Percentiles rank a stretch among this genome's conserved stretches.
Conservation (phyloP, 179 eudicot species). For the Pouteria campechiana region DNA sequence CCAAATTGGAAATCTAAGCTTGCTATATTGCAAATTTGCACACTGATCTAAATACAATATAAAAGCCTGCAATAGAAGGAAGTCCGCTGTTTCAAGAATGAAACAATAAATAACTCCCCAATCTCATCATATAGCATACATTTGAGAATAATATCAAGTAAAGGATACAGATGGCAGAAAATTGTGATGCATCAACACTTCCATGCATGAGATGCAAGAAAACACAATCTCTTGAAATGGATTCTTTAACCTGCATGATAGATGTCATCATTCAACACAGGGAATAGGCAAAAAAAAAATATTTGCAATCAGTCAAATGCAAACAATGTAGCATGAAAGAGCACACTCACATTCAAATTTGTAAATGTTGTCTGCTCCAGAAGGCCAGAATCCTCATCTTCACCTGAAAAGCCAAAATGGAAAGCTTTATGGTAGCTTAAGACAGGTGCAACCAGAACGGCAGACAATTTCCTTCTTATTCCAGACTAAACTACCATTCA, state of each 20-base stretch:
- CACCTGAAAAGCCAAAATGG: constrained; percentile 13
- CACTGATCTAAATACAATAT: too few relatives aligned
- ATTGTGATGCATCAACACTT: constrained; percentile 37
- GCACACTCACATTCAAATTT: constrained; percentile 25
- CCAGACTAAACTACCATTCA: too few relatives aligned
- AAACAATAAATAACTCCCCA: too few relatives aligned
- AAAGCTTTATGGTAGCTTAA: background rate
- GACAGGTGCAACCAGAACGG: background rate
- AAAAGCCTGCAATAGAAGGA: too few relatives aligned
- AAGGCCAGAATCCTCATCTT: constrained; percentile 25
- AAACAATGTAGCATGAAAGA: background rate
- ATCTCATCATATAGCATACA: too few relatives aligned
- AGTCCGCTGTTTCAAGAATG: too few relatives aligned
- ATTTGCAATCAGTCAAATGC: background rate
- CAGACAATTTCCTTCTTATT: too few relatives aligned
- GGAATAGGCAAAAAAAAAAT: background rate
- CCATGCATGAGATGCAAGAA: constrained; percentile 46
- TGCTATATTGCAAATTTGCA: too few relatives aligned
- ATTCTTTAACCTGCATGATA: constrained; percentile 35
- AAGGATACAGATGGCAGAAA: constrained; percentile 57
- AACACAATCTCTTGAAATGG: constrained; percentile 41
- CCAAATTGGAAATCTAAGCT: too few relatives aligned
- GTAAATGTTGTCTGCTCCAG: constrained; percentile 38
- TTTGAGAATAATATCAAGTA: too few relatives aligned
- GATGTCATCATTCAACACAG: constrained; percentile 4